Evolutionary conservation across 176 grass and related monocot genomes (phyloP).

Genomic region (Carex parvula): DNA sequence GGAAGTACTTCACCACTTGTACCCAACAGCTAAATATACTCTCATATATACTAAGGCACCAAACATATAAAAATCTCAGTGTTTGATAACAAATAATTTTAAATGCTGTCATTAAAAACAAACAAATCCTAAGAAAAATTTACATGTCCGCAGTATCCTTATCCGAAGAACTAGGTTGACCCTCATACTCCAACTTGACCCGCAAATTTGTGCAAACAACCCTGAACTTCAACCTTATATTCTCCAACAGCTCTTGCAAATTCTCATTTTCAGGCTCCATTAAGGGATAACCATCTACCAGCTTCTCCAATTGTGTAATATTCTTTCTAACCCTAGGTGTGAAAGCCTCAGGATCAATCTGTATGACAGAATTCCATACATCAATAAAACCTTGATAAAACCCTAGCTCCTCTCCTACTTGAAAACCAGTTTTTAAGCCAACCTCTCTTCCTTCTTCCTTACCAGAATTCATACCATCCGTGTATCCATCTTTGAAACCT

Average conservation of each 20-base stretch:
- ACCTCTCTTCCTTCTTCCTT: conserved; percentile 65
- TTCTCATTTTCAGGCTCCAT: conserved; percentile 62
- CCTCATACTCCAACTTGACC: conserved; percentile 58
- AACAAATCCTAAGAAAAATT: not conserved
- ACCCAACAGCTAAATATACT: not conserved
- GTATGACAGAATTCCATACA: conserved; percentile 48
- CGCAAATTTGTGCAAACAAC: conserved; percentile 59
- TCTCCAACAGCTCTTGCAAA: conserved; percentile 53
- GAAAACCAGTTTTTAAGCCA: conserved; percentile 69
- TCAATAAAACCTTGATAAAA: conserved; percentile 70
- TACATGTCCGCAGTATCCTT: conserved; percentile 48
- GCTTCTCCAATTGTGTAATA: conserved; percentile 47
- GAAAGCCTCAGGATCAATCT: conserved; percentile 41
- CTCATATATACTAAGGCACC: not conserved
- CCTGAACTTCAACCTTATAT: conserved; percentile 66
- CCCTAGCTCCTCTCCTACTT: conserved; percentile 67
- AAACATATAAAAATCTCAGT: not conserved
- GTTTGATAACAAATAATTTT: not conserved
- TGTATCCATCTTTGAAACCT: conserved; percentile 63
- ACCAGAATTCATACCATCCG: conserved; percentile 48
- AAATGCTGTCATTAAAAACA: not conserved
- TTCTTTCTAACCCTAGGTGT: conserved; percentile 54
- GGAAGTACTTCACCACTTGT: not conserved
- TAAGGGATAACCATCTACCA: conserved; percentile 49
- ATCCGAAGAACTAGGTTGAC: conserved; percentile 33